Percentiles rank a stretch among this genome's conserved stretches.
phyloP scores from a whole-genome alignment of 2,329 filamentous ascomycete species.

The Lecanicillium sp. region DNA sequence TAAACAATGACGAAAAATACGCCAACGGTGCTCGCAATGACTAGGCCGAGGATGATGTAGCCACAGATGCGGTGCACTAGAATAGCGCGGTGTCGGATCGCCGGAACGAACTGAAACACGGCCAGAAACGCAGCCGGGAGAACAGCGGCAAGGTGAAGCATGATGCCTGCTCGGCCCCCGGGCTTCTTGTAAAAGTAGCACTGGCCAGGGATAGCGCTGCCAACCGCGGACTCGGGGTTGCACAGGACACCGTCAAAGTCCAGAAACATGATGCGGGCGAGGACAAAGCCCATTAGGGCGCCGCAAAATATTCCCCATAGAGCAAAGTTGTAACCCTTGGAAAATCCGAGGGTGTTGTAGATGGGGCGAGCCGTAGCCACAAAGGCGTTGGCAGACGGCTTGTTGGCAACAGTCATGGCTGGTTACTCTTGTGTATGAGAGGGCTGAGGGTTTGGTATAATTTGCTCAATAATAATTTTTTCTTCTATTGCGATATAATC shows the following conservation, averaged over 20 bases:
- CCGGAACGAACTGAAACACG: conserved; percentile 36
- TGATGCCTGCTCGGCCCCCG: conserved; percentile 27
- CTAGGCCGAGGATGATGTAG: conserved; percentile 40
- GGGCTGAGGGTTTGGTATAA: no score
- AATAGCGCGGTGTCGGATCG: conserved; percentile 34
- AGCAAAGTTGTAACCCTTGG: neutral
- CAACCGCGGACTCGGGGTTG: conserved; percentile 1
- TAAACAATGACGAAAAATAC: conserved; percentile 37
- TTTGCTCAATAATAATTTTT: no score
- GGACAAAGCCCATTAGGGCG: conserved; percentile 34
- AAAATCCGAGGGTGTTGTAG: neutral
- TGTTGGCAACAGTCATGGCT: no score
- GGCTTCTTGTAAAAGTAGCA: conserved; percentile 25
- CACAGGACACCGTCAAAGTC: conserved; percentile 30
- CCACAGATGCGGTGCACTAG: conserved; percentile 51
- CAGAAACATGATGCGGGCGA: conserved; percentile 40
- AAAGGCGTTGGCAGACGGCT: no score
- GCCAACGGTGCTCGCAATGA: conserved; percentile 33
- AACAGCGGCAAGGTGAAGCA: conserved; percentile 32
- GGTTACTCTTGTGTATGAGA: no score
- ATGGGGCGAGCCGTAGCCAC: no score
- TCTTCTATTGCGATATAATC: no score
- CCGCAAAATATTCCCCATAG: conserved; percentile 27
- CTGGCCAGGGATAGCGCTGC: conserved; percentile 21
- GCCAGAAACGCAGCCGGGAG: conserved; percentile 33